Evolutionary conservation across 805 yeast species (phyloP), one percentile per base, ranked within the genome.

Genomic region (Spathaspora boniae): DNA sequence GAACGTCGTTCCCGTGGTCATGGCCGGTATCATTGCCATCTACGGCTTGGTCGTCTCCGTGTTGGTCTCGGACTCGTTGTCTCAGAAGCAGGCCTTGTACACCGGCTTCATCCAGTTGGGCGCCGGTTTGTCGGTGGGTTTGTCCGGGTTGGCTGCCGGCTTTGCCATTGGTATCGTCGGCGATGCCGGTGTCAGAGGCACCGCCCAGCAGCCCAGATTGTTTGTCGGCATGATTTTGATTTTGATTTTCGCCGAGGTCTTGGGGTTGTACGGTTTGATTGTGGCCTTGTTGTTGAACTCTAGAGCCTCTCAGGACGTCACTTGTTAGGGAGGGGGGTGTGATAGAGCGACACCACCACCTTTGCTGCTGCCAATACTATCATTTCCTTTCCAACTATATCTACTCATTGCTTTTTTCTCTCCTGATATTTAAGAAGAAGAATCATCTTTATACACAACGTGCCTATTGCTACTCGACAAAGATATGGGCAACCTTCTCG

Each of bases 11-110:
- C 98, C 98, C 47, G 97, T 93, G 53, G 80, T 91, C 71, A 91
- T 91, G 97, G 97, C 98, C 47, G 98, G 98, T 91, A 91, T 91
- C 60, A 88, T 91, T 71, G 96, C 98, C 70, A 89, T 91, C 71
- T 91, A 91, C 65, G 98, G 98, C 41, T 73, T 91, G 59, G 98
- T 91, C 46, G 97, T 91, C 42, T 85, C 96, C 17, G 98, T 91
- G 46, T 78, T 91, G 61, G 91, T 91, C 46, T 83, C 96, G 37
- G 93, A 86, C 54, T 80, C 91, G 34, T 77, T 91, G 56, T 80
- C 79, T 56, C 97, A 89, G 69, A 74, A 78, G 53, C 96, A 89
- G 70, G 94, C 98, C 39, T 73, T 91, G 48, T 91, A 86, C 74
- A 87, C 96, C 43, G 98, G 98, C 49, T 91, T 91, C 76, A 88